A percentile compares a stretch with the other conserved stretches of the same genome.
phyloP scores from a whole-genome alignment of 192 early-diverging fungal genomes.

The Coemansia sp. region DNA sequence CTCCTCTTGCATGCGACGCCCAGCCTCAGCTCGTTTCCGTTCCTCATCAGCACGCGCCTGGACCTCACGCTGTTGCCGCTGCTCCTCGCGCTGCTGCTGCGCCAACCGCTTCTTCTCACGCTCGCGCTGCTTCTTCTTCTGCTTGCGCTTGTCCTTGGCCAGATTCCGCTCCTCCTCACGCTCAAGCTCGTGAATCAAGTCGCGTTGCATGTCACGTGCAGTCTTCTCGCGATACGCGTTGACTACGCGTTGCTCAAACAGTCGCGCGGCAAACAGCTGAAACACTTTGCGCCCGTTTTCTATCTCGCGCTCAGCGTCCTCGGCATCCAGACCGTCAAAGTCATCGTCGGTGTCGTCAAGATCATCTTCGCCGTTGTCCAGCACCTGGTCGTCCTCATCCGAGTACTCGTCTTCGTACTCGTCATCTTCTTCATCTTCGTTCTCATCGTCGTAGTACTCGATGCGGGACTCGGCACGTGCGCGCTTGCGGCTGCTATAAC shows the following conservation, averaged over 20 bases:
- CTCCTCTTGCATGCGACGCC: slow-evolving; percentile 23
- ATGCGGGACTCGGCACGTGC: slow-evolving; percentile 19
- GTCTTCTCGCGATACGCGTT: slow-evolving; percentile 93
- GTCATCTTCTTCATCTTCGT: slow-evolving; percentile 5
- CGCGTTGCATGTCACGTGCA: slow-evolving; percentile 81
- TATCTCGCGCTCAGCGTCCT: slow-evolving; percentile 74
- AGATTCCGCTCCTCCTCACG: slow-evolving; percentile 71
- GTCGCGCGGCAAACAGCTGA: slow-evolving; percentile 92
- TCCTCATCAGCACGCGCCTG: slow-evolving; percentile 34
- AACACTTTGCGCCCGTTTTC: slow-evolving; percentile 93
- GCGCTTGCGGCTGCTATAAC: slow-evolving; percentile 22
- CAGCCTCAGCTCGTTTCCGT: slow-evolving; percentile 26
- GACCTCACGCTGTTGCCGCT: slow-evolving; percentile 30
- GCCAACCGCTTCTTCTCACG: slow-evolving; percentile 56
- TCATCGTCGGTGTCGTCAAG: slow-evolving; percentile 66
- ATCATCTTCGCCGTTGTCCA: slow-evolving; percentile 63
- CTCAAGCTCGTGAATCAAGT: slow-evolving; percentile 84
- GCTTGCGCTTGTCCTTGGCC: slow-evolving; percentile 66
- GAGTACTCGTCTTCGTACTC: slow-evolving; percentile 3
- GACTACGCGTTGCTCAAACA: slow-evolving; percentile 97
- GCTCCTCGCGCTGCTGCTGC: slow-evolving; percentile 48
- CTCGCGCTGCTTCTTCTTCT: slow-evolving; percentile 66
- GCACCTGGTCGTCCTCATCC: slow-evolving; percentile 31
- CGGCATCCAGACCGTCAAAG: slow-evolving; percentile 64
- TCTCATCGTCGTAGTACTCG: slow-evolving; percentile 13